A percentile compares a stretch with the other conserved stretches of the same genome.
Evolutionary conservation across 1,284 basidiomycete species (phyloP).

Genomic region (Golubevia sp.): DNA sequence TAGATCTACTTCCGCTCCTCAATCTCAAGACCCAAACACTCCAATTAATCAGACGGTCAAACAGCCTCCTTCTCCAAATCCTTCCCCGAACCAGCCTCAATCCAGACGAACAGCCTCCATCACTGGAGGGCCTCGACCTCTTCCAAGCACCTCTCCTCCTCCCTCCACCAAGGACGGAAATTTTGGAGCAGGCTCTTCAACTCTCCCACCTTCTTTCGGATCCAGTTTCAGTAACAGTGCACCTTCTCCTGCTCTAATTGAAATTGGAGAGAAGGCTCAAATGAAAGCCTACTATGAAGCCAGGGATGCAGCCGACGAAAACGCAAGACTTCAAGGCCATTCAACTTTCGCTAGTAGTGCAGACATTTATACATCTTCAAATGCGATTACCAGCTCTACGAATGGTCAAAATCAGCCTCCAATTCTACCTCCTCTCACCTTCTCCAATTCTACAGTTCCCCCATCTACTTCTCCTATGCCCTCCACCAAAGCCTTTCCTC

Average conservation of each 20-base stretch:
- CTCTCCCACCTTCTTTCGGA: background rate
- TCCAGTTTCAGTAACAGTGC: background rate
- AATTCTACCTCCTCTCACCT: background rate
- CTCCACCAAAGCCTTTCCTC: too few relatives aligned
- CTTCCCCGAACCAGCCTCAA: background rate
- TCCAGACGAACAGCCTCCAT: background rate
- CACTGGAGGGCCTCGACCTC: background rate
- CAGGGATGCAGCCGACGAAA: conserved; percentile 17
- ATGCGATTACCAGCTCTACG: background rate
- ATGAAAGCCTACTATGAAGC: conserved; percentile 30
- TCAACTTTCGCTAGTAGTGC: background rate
- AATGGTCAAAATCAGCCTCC: too few relatives aligned
- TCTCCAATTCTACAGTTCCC: too few relatives aligned
- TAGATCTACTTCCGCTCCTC: background rate
- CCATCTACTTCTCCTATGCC: too few relatives aligned
- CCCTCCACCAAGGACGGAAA: background rate
- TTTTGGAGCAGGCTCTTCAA: background rate
- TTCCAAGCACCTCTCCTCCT: background rate
- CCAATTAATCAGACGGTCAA: too few relatives aligned
- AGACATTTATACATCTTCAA: background rate
- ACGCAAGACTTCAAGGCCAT: background rate
- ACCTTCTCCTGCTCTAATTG: background rate
- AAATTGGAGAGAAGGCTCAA: conserved; percentile 25
- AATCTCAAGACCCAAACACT: background rate
- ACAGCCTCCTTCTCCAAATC: background rate